A percentile compares a stretch with the other conserved stretches of the same genome.
Evolutionary conservation across 2,329 filamentous ascomycete genomes (phyloP).

Genomic region (Trichoderma polysporum): DNA sequence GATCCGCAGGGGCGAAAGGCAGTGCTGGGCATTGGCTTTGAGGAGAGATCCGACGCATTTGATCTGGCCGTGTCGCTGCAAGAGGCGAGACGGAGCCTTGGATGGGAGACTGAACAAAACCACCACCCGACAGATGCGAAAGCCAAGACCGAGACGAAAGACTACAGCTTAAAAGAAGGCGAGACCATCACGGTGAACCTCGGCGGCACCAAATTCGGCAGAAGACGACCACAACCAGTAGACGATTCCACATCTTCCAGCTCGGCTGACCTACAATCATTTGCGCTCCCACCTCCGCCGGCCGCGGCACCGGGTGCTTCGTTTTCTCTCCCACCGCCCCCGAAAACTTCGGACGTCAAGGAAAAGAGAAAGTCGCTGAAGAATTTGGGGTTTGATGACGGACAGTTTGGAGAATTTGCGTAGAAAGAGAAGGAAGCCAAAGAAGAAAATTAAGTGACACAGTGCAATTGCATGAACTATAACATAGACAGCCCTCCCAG

Average conservation of each 20-base stretch:
- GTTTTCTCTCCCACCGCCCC: conserved; percentile 65
- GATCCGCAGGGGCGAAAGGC: conserved; percentile 75
- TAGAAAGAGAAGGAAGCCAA: conserved; percentile 30
- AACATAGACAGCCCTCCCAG: conserved; percentile 11
- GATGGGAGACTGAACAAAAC: conserved; percentile 49
- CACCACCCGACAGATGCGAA: conserved; percentile 38
- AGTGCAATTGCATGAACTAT: conserved; percentile 14
- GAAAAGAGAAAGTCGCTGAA: conserved; percentile 57
- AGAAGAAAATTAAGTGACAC: neutral
- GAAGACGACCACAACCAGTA: conserved; percentile 42
- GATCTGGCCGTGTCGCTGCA: conserved; percentile 81
- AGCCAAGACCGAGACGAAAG: conserved; percentile 48
- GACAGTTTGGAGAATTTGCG: conserved; percentile 82
- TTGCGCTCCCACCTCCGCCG: conserved; percentile 74
- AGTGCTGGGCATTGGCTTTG: conserved; percentile 79
- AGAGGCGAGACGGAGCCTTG: conserved; percentile 70
- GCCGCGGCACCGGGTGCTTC: conserved; percentile 36
- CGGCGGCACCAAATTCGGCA: conserved; percentile 53
- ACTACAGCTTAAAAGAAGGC: conserved; percentile 84
- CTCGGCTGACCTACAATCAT: conserved; percentile 48
- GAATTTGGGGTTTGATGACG: conserved; percentile 81
- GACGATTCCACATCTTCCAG: conserved; percentile 22
- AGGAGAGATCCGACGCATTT: conserved; percentile 82
- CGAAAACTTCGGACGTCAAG: conserved; percentile 61
- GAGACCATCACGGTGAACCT: conserved; percentile 85